Conservation (phyloP, 2,329 filamentous ascomycete species). For the Sporothrix dimorphospora region DNA sequence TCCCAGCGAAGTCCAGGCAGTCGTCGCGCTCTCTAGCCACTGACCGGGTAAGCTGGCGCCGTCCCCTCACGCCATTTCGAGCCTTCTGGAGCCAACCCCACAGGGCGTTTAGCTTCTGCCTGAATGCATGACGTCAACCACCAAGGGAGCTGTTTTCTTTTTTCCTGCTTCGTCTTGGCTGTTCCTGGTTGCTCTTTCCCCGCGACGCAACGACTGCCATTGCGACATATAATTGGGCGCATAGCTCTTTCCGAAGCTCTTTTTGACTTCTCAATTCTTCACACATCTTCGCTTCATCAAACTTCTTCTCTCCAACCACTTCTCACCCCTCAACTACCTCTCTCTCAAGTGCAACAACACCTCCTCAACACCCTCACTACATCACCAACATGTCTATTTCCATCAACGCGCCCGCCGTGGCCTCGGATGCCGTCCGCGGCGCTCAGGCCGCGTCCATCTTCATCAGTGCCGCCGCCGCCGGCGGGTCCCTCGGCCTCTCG, state of each 20-base stretch:
- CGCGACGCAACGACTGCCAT: background rate
- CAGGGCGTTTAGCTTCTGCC: background rate
- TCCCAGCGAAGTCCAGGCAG: background rate
- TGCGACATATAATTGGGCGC: constrained; percentile 18
- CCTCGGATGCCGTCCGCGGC: constrained; percentile 38
- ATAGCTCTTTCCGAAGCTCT: background rate
- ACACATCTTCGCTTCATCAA: background rate
- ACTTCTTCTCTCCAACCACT: too few species aligned
- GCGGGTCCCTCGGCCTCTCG: constrained; percentile 46
- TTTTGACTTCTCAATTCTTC: background rate
- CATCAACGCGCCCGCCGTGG: background rate
- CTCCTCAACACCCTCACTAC: background rate
- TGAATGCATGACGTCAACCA: constrained; percentile 24
- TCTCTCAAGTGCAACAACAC: background rate
- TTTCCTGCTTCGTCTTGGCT: background rate
- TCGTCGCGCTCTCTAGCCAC: background rate
- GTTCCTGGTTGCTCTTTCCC: constrained; percentile 13
- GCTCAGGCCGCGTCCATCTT: constrained; percentile 57
- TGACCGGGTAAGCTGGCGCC: constrained; percentile 6
- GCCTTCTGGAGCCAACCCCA: background rate
- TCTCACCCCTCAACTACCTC: background rate
- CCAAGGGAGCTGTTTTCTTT: background rate
- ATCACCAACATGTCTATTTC: constrained; percentile 7
- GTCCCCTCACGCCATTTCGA: background rate
- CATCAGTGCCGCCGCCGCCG: constrained; percentile 50